phyloP scores from a whole-genome alignment of 2,329 filamentous ascomycete species.

The Neofusicoccum cordaticola region DNA sequence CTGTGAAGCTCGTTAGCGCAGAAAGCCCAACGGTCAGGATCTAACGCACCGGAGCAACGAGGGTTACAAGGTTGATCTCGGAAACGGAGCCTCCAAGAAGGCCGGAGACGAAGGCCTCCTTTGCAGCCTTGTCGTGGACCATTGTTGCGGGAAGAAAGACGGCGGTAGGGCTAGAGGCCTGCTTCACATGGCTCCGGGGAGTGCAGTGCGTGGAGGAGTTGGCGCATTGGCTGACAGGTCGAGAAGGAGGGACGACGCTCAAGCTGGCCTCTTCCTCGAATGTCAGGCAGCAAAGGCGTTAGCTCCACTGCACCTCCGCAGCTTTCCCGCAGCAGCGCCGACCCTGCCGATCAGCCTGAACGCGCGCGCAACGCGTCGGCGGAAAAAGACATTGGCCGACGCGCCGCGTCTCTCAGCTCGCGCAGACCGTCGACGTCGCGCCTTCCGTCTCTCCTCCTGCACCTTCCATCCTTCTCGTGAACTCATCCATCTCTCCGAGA shows the following conservation, averaged over 20 bases:
- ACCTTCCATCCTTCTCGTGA: not conserved
- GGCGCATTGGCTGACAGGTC: not conserved
- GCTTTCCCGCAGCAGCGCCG: not conserved
- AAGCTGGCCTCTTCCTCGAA: constrained; percentile 15
- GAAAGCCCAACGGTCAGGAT: constrained; percentile 13
- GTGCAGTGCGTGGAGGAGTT: not conserved
- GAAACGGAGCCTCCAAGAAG: constrained; percentile 76
- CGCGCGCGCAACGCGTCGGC: not conserved
- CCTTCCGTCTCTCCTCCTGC: not conserved
- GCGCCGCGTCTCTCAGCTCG: not conserved
- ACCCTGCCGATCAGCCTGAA: too few relatives aligned
- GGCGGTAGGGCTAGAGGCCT: not conserved
- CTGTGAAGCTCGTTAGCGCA: constrained; percentile 47
- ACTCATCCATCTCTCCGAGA: not conserved
- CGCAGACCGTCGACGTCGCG: not conserved
- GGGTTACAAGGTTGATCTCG: constrained; percentile 84
- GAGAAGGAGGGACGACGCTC: not conserved
- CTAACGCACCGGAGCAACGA: constrained; percentile 73
- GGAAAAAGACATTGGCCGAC: constrained; percentile 1
- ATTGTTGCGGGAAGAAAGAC: constrained; percentile 7
- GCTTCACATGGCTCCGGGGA: not conserved
- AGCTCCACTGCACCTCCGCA: not conserved
- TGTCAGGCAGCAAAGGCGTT: not conserved
- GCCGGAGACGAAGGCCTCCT: constrained; percentile 94
- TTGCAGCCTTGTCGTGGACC: constrained; percentile 73